A percentile compares a stretch with the other conserved stretches of the same genome.
phyloP scores from a whole-genome alignment of 2,329 filamentous ascomycete genomes.

The Aspergillus fructus region DNA sequence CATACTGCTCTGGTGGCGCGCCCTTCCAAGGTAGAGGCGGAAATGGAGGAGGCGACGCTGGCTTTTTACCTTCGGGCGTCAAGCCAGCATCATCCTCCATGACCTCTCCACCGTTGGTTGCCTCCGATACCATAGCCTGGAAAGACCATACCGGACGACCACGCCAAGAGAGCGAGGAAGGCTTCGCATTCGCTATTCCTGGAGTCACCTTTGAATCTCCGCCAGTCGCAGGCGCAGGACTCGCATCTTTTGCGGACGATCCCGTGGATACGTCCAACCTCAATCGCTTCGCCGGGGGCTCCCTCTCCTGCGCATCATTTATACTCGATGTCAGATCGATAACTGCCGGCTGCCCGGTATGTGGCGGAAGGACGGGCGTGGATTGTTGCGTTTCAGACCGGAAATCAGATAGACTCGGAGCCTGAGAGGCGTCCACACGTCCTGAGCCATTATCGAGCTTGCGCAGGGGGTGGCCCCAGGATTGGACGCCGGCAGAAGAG shows the following conservation, averaged over 20 bases:
- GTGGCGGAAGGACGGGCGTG: conserved; percentile 24
- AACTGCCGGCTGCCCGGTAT: conserved; percentile 29
- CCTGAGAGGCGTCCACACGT: conserved; percentile 27
- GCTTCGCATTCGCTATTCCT: conserved; percentile 24
- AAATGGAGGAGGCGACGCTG: conserved; percentile 36
- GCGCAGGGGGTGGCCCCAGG: conserved; percentile 37
- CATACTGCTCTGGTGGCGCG: conserved; percentile 18
- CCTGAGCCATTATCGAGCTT: conserved; percentile 30
- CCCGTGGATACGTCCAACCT: conserved; percentile 33
- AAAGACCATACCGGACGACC: conserved; percentile 43
- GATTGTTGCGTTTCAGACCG: conserved; percentile 25
- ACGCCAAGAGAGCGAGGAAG: conserved; percentile 32
- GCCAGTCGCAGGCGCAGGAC: conserved; percentile 20
- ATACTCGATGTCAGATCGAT: conserved; percentile 38
- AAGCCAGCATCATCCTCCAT: conserved; percentile 23
- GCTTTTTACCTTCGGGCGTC: conserved; percentile 24
- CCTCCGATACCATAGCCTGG: conserved; percentile 36
- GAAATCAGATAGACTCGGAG: conserved; percentile 23
- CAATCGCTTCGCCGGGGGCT: conserved; percentile 37
- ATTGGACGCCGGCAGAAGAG: conserved; percentile 41
- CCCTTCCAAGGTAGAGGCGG: conserved; percentile 39
- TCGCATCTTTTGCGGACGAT: conserved; percentile 22
- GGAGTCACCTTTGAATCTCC: conserved; percentile 32
- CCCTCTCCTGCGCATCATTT: conserved; percentile 32
- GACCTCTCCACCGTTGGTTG: conserved; percentile 24